A percentile compares a stretch with the other conserved stretches of the same genome.
These are phyloP conservation scores for Scleroderma citrinum DNA, from an alignment of 768 basidiomycete species.

Conservation along the genomic window DNA sequence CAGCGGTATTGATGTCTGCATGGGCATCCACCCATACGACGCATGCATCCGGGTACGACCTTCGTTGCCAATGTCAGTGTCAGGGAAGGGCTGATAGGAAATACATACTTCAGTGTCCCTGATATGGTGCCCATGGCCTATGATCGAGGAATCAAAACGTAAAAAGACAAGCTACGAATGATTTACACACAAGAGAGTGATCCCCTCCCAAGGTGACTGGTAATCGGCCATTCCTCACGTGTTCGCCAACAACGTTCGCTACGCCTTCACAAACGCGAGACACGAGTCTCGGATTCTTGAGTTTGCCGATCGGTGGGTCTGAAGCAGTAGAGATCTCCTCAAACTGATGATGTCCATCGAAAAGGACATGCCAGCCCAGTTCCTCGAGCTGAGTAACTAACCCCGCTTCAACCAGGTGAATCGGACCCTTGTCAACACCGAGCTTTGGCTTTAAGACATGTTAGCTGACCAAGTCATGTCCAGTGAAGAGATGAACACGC, in stretches of 20 bases:
- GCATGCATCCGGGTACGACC: constrained; percentile 72
- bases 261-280: constrained; percentile 77
- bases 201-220: constrained; percentile 94
- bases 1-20: constrained; percentile 90
- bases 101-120: constrained; percentile 69
- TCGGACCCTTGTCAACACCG: constrained; percentile 86
- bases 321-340: constrained; percentile 55
- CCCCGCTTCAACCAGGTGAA: constrained; percentile 83
- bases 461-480: constrained; percentile 10
- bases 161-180: constrained; percentile 2
- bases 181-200: constrained; percentile 72
- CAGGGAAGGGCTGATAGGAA: neutral
- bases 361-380: constrained; percentile 86
- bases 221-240: constrained; percentile 72
- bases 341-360: constrained; percentile 88
- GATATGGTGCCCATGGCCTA: constrained; percentile 92
- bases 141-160: constrained; percentile 1
- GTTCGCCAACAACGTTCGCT: constrained; percentile 65
- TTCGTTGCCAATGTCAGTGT: constrained; percentile 22
- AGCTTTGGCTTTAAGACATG: constrained; percentile 48
- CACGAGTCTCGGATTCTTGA: constrained; percentile 89
- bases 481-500: constrained; percentile 4
- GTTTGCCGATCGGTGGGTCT: constrained; percentile 70
- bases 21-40: constrained; percentile 98
- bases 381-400: constrained; percentile 67